A percentile compares a stretch with the other conserved stretches of the same genome.
Conservation (phyloP, 176 grass and related monocot genomes). For the Zea luxurians region DNA sequence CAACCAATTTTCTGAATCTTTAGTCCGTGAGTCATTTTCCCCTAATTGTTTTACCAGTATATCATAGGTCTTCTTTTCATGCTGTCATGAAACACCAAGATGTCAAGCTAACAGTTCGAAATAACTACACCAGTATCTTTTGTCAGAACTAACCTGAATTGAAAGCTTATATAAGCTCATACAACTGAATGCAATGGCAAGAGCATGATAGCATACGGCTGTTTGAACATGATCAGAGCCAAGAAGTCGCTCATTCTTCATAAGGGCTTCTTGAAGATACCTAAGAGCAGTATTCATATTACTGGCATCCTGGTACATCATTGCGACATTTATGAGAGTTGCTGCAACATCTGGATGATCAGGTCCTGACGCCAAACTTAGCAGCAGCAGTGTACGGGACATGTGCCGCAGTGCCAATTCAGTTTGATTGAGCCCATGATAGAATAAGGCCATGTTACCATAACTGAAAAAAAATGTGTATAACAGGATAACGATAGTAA, state of each 20-base stretch:
- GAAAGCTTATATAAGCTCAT: constrained; percentile 97
- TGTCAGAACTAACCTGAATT: constrained; percentile 59
- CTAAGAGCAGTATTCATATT: constrained; percentile 89
- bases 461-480: constrained; percentile 64
- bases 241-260: constrained; percentile 84
- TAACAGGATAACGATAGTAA: not conserved
- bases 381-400: constrained; percentile 74
- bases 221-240: constrained; percentile 94
- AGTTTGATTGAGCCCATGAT: constrained; percentile 89
- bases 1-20: constrained; percentile 94
- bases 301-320: constrained; percentile 96
- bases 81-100: constrained; percentile 52
- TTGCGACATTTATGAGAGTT: constrained; percentile 92
- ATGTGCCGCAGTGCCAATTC: constrained; percentile 88
- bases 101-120: constrained; percentile 5
- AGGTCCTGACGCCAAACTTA: constrained; percentile 84
- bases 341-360: constrained; percentile 91
- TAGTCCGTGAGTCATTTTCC: constrained; percentile 77
- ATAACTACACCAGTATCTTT: not conserved
- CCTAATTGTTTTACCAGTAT: constrained; percentile 91
- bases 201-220: constrained; percentile 95
- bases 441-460: constrained; percentile 99
- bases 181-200: constrained; percentile 87
- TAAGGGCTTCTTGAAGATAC: constrained; percentile 92
- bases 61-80: constrained; percentile 87